A percentile compares a stretch with the other conserved stretches of the same genome.
phyloP scores from a whole-genome alignment of 441 rosid genomes.

The Gossypium schwendimanii region DNA sequence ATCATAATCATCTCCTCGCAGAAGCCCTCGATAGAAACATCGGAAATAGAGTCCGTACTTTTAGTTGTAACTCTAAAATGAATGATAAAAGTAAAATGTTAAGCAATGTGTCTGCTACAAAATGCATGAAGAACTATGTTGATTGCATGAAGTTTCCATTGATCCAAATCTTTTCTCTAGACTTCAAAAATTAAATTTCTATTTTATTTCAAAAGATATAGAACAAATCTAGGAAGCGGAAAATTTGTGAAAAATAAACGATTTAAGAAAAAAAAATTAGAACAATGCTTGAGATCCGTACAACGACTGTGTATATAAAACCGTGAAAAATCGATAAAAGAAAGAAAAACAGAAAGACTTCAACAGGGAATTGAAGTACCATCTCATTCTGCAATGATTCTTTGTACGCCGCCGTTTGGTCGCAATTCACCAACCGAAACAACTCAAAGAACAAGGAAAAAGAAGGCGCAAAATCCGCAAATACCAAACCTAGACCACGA shows the following conservation, averaged over 20 bases:
- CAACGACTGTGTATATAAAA: constrained; percentile 2
- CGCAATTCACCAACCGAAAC: constrained; percentile 18
- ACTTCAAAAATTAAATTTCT: background rate
- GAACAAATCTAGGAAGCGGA: background rate
- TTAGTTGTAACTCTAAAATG: background rate
- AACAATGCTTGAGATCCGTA: constrained; percentile 12
- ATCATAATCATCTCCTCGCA: background rate
- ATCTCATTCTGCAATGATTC: constrained; percentile 72
- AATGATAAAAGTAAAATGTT: background rate
- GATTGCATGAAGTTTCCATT: background rate
- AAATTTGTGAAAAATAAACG: background rate
- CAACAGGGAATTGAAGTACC: constrained; percentile 41
- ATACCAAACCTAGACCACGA: constrained; percentile 68
- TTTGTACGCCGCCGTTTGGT: constrained; percentile 51
- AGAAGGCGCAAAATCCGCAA: constrained; percentile 21
- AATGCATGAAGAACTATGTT: background rate
- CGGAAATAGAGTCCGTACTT: background rate
- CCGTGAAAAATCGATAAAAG: constrained; percentile 13
- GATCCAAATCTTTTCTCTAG: background rate
- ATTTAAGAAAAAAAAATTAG: constrained; percentile 9
- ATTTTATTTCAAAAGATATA: background rate
- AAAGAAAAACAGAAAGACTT: background rate
- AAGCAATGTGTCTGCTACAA: background rate
- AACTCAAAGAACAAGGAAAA: constrained; percentile 20
- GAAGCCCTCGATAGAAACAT: background rate